Evolutionary conservation across 1,284 basidiomycete species (phyloP), one percentile per base, ranked within the genome.

Genomic region (Pseudozyma hubeiensis): DNA sequence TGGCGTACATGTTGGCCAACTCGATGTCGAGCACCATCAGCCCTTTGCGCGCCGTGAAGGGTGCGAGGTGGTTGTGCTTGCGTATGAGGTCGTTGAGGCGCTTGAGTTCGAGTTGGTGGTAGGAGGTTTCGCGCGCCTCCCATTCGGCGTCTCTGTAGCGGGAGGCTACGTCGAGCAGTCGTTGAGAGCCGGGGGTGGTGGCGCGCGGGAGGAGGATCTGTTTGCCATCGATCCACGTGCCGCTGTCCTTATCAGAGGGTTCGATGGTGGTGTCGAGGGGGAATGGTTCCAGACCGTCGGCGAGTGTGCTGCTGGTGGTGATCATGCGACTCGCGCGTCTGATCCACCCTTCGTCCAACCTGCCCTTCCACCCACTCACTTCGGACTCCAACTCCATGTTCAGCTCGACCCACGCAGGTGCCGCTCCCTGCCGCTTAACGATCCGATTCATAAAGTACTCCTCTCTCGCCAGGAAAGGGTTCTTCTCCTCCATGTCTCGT

Each of bases 381-480:
- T 91, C 88, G 1, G 84, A 82, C 56, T 91, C 89, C 35, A 91
- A 84, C 62, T 89, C 88, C 87, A 68, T 86, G 84, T 94, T 93
- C 35, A 94, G 80, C 84, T 95, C 93, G 4, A 96, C 91, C 93
- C 93, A 96, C 3, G 93, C 91, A n/a, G 93, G 94, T 0, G 90
- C 89, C 2, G 91, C 92, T 14, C 92, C 92, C 78, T 94, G 92
- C 40, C 90, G 87, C 78, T 93, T 91, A 17, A 96, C 89, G 62
- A 95, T 93, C 13, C 93, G 89, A 80, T 95, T 95, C 91, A 95
- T 91, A 53, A 94, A 55, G 10, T 66, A 67, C 53, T 78, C 83
- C 39, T 82, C 82, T 24, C 82, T 46, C 5, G 60, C 63, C 4
- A 85, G 60, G 52, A 78, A 93, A 0, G 93, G 93, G 80, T 95